phyloP scores from a whole-genome alignment of 2,329 filamentous ascomycete species.

The Colletotrichum euphorbiae region DNA sequence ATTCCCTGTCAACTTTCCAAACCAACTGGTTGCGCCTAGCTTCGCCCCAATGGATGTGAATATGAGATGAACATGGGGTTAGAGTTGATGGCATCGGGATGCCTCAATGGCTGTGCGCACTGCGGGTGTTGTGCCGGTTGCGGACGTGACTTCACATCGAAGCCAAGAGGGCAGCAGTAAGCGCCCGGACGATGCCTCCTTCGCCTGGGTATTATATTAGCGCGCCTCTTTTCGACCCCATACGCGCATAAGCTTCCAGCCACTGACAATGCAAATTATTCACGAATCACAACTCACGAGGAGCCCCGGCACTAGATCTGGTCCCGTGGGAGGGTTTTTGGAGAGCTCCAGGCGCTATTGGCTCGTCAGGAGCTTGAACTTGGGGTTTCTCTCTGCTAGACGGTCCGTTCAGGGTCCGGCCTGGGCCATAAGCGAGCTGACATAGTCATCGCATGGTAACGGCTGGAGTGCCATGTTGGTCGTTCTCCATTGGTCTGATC shows the following conservation, averaged over 20 bases:
- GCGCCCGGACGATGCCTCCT: background rate
- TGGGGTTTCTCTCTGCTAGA: background rate
- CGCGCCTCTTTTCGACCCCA: too few species aligned
- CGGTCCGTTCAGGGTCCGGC: background rate
- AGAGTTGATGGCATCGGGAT: background rate
- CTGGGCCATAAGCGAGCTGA: too few species aligned
- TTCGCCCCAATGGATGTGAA: background rate
- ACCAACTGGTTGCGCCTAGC: background rate
- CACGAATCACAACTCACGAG: too few species aligned
- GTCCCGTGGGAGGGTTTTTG: slow-evolving; percentile 7
- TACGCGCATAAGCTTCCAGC: background rate
- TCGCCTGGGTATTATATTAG: too few species aligned
- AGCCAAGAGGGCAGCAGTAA: slow-evolving; percentile 28
- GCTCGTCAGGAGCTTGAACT: slow-evolving; percentile 14
- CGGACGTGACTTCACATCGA: slow-evolving; percentile 24
- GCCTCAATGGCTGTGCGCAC: background rate
- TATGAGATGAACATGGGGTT: slow-evolving; percentile 18
- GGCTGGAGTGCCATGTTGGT: too few species aligned
- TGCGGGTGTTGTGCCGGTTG: background rate
- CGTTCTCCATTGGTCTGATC: too few species aligned
- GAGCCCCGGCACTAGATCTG: background rate
- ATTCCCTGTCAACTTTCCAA: background rate
- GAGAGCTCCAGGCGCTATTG: slow-evolving; percentile 1
- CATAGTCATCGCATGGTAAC: background rate
- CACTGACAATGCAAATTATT: slow-evolving; percentile 9